These are phyloP conservation scores for Oryza meridionalis DNA, from an alignment of 176 grass and related monocot genomes.

Conservation along the genomic window DNA sequence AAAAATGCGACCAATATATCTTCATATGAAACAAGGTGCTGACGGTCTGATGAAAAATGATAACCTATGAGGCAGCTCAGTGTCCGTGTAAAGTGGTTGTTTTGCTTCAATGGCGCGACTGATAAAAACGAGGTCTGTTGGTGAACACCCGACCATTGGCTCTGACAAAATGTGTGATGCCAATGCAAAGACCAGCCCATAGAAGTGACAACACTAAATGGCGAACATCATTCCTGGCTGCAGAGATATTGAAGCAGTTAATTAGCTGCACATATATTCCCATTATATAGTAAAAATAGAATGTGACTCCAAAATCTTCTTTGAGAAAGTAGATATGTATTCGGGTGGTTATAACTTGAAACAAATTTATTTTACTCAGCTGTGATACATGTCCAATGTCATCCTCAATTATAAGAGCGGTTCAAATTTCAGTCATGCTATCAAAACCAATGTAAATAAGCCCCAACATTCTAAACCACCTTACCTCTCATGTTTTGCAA, in stretches of 20 bases:
- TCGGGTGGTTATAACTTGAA: neutral
- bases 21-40: neutral
- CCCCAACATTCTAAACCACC: neutral
- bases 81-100: neutral
- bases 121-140: conserved; percentile 69
- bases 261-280: neutral
- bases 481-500: neutral
- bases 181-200: conserved; percentile 82
- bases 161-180: conserved; percentile 72
- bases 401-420: neutral
- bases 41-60: conserved; percentile 2
- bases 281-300: neutral
- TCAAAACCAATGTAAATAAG: neutral
- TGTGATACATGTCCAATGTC: neutral
- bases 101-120: conserved; percentile 50
- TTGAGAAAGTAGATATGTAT: neutral
- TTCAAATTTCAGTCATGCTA: neutral
- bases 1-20: neutral
- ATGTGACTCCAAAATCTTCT: neutral
- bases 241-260: conserved; percentile 30
- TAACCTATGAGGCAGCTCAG: neutral
- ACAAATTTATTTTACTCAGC: neutral
- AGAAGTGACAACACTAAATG: conserved; percentile 84
- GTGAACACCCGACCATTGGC: conserved; percentile 79
- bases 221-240: conserved; percentile 67